Base-by-base conservation (phyloP, 108 stramenopile genomes). In the Stephanodiscus triporus region DNA sequence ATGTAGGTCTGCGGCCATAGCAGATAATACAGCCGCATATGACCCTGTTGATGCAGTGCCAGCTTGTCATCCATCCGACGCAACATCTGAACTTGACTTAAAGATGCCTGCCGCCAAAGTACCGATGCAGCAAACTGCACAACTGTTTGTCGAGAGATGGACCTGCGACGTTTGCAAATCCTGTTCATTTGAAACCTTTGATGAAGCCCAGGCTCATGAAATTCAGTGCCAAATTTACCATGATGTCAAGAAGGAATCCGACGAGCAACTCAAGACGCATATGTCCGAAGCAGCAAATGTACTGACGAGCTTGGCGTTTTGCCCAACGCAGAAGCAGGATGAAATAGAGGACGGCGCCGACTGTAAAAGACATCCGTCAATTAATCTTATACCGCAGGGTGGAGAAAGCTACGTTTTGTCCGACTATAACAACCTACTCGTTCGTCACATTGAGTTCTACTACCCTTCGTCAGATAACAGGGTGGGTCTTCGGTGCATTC, bases 351-450 rank as follows among this genome's bases (percentile, higher is more conserved):
- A 16, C 6, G 22, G 20, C 30, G 19, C 61, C 36, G 51, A 63
- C 63, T 36, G 19, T 19, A 40, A 64, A 56, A 66, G 50, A 45
- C 60, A 68, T 36, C 75, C 65, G 26, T 30, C 66, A 20, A 71
- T 82, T 23, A 51, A 63, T 43, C 68, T 82, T 17, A 24, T 82
- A 13, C 74, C 74, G 23, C 54, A 47, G 11, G 75, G 38, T 42
- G 63, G 75, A 24, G 63, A 49, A 32, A 75, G 53, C 24, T 22
- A 26, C 1, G 53, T 55, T 6, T 60, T 80, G 14, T 80, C 82
- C 13, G 79, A 84, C 58, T 84, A 84, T 74, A 84, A 84, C 42
- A 81, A 77, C 24, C 59, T 81, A 27, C 80, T 84, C 29, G 71
- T 81, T 51, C 80, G 68, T 6, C 51, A 84, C 64, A 67, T 76